These are phyloP conservation scores for Panaeolus papilionaceus DNA, from an alignment of 768 basidiomycete genomes.

Conservation along the genomic window DNA sequence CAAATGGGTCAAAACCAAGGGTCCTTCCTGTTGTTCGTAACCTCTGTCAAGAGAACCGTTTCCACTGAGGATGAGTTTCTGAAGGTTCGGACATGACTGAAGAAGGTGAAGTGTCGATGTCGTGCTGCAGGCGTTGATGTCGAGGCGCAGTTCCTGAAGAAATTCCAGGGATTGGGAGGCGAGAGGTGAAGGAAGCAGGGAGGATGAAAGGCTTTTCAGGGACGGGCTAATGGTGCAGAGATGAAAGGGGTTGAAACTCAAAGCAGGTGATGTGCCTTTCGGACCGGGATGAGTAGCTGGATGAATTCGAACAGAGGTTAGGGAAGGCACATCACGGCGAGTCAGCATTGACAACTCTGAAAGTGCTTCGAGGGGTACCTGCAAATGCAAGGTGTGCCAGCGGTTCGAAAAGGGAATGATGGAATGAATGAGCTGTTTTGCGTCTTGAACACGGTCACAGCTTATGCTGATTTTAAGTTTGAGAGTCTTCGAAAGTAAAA, in stretches of 20 bases:
- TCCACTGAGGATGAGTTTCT: conserved; percentile 24
- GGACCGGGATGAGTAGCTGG: background rate
- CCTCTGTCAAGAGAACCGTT: conserved; percentile 20
- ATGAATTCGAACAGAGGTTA: background rate
- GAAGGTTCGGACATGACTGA: conserved; percentile 19
- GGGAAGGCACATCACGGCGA: background rate
- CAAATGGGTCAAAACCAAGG: conserved; percentile 20
- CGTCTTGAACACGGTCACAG: conserved; percentile 9
- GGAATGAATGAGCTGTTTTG: conserved; percentile 3
- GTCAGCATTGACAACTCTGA: background rate
- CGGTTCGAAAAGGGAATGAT: conserved; percentile 5
- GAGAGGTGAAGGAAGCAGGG: conserved; percentile 16
- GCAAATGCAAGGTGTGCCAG: background rate
- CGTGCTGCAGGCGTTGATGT: conserved; percentile 23
- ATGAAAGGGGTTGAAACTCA: conserved; percentile 18
- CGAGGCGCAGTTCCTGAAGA: conserved; percentile 25
- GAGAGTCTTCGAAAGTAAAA: conserved; percentile 5
- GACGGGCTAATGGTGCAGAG: conserved; percentile 18
- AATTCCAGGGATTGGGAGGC: conserved; percentile 17
- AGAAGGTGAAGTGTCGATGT: conserved; percentile 22
- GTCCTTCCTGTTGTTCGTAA: background rate
- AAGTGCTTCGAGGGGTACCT: conserved; percentile 8
- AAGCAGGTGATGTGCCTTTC: background rate
- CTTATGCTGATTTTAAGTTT: conserved; percentile 8
- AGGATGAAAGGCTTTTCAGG: conserved; percentile 21